A percentile compares a stretch with the other conserved stretches of the same genome.
These are phyloP conservation scores for Xylaria palmicola DNA, from an alignment of 495 filamentous ascomycete genomes.

Conservation along the genomic window DNA sequence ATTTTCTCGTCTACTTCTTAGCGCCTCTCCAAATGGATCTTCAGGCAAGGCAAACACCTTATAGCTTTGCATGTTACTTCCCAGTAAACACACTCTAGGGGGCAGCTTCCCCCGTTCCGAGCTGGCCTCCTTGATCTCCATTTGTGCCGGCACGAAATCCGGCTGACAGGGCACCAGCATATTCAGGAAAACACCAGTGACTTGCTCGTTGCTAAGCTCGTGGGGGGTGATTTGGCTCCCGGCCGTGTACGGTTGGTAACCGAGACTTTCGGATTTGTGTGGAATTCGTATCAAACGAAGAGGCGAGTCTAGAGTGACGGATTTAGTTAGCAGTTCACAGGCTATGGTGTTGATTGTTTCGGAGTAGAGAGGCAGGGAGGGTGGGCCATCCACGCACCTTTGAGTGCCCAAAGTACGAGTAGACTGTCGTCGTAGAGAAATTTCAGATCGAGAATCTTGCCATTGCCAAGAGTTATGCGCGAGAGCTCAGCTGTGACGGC, in stretches of 20 bases:
- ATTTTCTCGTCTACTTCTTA: background rate
- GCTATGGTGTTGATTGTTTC: background rate
- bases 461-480: slow-evolving; percentile 39
- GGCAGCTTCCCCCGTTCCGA: slow-evolving; percentile 37
- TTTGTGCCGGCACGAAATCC: slow-evolving; percentile 43
- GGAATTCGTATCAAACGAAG: slow-evolving; percentile 29
- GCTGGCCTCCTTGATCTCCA: slow-evolving; percentile 45
- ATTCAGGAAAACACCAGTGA: slow-evolving; percentile 19
- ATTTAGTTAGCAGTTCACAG: background rate
- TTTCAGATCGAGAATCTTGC: slow-evolving; percentile 48
- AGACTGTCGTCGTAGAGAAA: slow-evolving; percentile 46
- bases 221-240: slow-evolving; percentile 18
- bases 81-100: slow-evolving; percentile 45
- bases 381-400: slow-evolving; percentile 27
- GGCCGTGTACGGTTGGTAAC: slow-evolving; percentile 21
- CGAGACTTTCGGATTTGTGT: slow-evolving; percentile 26
- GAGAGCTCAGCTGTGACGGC: slow-evolving; percentile 29
- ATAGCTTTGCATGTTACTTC: slow-evolving; percentile 41
- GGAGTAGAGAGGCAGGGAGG: background rate
- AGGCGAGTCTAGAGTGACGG: slow-evolving; percentile 15
- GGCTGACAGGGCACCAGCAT: slow-evolving; percentile 32
- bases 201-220: slow-evolving; percentile 26
- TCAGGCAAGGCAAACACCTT: slow-evolving; percentile 42
- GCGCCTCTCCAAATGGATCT: slow-evolving; percentile 13
- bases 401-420: slow-evolving; percentile 41